These are phyloP conservation scores for Triticum turgidum DNA, from an alignment of 176 grass and related monocot genomes.

Conservation along the genomic window DNA sequence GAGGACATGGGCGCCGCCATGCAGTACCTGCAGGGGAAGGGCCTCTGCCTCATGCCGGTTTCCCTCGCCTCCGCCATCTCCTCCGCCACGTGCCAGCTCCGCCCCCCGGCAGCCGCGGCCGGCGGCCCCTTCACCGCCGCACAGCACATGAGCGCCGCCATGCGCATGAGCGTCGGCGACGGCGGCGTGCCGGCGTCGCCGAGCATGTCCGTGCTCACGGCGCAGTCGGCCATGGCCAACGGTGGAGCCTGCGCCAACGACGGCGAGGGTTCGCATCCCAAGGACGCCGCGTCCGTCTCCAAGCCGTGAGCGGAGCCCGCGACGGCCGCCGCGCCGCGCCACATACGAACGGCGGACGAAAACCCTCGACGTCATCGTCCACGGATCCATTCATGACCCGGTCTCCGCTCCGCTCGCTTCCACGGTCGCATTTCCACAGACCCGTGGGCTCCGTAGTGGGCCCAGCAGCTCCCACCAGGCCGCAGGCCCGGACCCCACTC, in stretches of 20 bases:
- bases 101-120: not conserved
- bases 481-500: not conserved
- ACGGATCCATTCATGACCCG: not conserved
- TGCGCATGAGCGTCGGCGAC: conserved; percentile 29
- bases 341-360: not conserved
- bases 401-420: conserved; percentile 4
- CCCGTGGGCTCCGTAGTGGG: conserved; percentile 12
- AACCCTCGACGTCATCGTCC: not conserved
- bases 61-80: conserved; percentile 96
- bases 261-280: conserved; percentile 30
- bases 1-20: conserved; percentile 98
- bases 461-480: not conserved
- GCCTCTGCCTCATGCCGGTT: conserved; percentile 96
- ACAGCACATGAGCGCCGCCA: conserved; percentile 27
- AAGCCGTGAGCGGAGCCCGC: conserved; percentile 25
- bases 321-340: not conserved
- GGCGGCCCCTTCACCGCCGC: not conserved
- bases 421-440: not conserved
- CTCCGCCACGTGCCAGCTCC: conserved; percentile 60
- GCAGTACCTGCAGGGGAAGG: conserved; percentile 99
- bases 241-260: conserved; percentile 18
- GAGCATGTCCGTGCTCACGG: conserved; percentile 58
- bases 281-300: conserved; percentile 48
- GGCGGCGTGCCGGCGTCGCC: conserved; percentile 34
- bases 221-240: conserved; percentile 49